phyloP scores from a whole-genome alignment of 2,329 filamentous ascomycete species.

The Chrysoporthe austroafricana region DNA sequence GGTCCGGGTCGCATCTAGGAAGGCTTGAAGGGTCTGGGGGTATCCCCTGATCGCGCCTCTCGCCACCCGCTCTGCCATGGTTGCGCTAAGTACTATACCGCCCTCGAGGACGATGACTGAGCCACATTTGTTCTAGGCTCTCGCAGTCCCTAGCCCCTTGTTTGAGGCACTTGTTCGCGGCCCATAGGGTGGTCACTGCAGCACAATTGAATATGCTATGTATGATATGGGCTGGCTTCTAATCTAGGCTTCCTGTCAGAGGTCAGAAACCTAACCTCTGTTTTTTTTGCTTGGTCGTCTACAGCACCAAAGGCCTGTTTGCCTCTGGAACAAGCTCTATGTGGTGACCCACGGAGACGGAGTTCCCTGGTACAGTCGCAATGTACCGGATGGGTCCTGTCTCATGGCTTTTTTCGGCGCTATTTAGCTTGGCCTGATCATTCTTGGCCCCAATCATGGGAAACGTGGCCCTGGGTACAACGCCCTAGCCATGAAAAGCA shows the following conservation, averaged over 20 bases:
- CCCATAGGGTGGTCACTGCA: not conserved
- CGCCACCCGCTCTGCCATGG: constrained; percentile 20
- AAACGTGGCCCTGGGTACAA: constrained; percentile 8
- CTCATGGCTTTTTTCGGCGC: constrained; percentile 11
- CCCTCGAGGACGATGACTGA: constrained; percentile 26
- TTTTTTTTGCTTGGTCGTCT: not conserved
- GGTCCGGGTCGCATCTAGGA: constrained; percentile 9
- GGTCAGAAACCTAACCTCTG: not conserved
- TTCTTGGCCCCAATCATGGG: constrained; percentile 20
- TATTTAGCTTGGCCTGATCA: constrained; percentile 9
- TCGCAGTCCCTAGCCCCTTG: constrained; percentile 5
- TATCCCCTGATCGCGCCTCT: constrained; percentile 24
- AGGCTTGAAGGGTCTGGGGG: constrained; percentile 8
- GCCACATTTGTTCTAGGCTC: constrained; percentile 33
- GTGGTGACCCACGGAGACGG: not conserved
- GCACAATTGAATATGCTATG: not conserved
- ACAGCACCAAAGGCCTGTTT: not conserved
- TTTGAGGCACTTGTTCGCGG: not conserved
- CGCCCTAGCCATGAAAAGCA: not conserved
- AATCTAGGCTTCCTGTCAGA: not conserved
- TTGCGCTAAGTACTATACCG: not conserved
- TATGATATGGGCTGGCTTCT: not conserved
- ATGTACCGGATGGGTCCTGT: not conserved
- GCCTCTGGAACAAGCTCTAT: not conserved
- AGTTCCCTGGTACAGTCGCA: not conserved